A percentile compares a stretch with the other conserved stretches of the same genome.
phyloP scores from a whole-genome alignment of 805 yeast species.

The Saturnispora serradocipensis region DNA sequence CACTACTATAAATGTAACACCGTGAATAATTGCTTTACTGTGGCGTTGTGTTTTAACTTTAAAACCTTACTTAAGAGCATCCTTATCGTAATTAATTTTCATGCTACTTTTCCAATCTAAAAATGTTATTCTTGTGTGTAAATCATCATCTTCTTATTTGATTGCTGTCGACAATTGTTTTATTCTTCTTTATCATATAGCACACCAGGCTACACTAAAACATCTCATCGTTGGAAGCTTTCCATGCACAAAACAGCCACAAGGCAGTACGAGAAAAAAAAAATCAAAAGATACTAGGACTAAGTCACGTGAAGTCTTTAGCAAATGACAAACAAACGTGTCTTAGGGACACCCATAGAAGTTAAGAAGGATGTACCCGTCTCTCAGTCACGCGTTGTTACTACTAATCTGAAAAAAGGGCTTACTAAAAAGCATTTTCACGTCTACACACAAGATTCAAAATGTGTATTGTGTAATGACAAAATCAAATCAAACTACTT shows the following conservation, averaged over 20 bases:
- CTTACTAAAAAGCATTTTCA: slow-evolving; percentile 4
- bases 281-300: neutral
- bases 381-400: neutral
- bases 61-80: too few species aligned
- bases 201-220: neutral
- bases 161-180: too few species aligned
- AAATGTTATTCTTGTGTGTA: too few species aligned
- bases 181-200: too few species aligned
- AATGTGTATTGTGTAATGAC: slow-evolving; percentile 68
- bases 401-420: neutral
- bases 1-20: too few species aligned
- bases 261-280: neutral
- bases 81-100: too few species aligned
- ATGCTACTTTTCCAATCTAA: too few species aligned
- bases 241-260: neutral
- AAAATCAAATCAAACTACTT: slow-evolving; percentile 29
- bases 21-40: too few species aligned
- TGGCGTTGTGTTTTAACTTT: too few species aligned
- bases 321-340: slow-evolving; percentile 18
- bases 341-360: slow-evolving; percentile 13
- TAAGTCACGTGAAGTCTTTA: neutral
- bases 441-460: neutral
- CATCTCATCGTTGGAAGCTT: neutral
- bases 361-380: neutral
- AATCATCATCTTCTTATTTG: too few species aligned